phyloP scores from a whole-genome alignment of 371 early-diverging fungal species.

The Actinomucor elegans region DNA sequence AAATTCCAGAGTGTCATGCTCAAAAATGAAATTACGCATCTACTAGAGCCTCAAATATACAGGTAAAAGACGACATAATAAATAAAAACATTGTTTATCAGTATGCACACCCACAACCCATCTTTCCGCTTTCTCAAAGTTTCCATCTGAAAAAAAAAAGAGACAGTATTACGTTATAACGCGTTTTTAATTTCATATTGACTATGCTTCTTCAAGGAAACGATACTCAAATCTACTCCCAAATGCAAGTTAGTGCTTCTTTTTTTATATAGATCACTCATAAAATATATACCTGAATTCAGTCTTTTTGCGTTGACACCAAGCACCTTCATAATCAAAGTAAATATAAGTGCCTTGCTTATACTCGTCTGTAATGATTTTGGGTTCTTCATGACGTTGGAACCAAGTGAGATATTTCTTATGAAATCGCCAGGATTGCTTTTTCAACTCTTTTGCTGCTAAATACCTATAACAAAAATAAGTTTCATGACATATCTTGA shows the following conservation, averaged over 20 bases:
- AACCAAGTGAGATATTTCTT: constrained; percentile 99
- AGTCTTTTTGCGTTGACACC: constrained; percentile 97
- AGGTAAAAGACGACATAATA: no score
- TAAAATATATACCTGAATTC: constrained; percentile 75
- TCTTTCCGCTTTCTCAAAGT: no score
- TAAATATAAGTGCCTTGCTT: constrained; percentile 98
- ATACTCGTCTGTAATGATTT: constrained; percentile 95
- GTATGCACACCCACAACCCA: no score
- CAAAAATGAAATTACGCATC: no score
- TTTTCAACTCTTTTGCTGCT: constrained; percentile 95
- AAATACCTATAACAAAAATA: constrained; percentile 61
- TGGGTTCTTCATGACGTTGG: constrained; percentile 98
- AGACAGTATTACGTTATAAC: no score
- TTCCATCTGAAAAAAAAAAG: no score
- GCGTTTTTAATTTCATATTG: no score
- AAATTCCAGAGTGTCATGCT: no score
- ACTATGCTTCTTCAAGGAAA: constrained; percentile 26
- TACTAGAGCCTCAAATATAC: no score
- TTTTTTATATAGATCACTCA: neutral
- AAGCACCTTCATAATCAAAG: constrained; percentile 98
- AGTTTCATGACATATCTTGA: no score
- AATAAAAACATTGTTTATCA: no score
- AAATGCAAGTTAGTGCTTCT: neutral
- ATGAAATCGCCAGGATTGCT: constrained; percentile 98
- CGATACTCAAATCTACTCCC: constrained; percentile 27